phyloP scores from a whole-genome alignment of 2,329 filamentous ascomycete species.

The Pseudocercospora musae region DNA sequence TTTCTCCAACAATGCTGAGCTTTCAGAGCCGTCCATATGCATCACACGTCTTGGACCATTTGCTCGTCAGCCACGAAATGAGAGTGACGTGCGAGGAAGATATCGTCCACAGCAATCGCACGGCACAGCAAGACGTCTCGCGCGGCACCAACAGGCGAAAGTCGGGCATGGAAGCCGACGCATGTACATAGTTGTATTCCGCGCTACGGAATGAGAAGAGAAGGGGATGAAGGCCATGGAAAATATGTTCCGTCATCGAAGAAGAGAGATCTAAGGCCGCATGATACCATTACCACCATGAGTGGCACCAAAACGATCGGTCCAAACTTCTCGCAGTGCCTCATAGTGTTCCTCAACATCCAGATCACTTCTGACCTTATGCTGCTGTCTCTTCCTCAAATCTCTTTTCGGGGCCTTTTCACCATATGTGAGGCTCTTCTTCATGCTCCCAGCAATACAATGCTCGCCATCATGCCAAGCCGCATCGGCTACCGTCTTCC shows the following conservation, averaged over 20 bases:
- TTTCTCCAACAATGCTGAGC: not conserved
- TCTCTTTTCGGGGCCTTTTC: not conserved
- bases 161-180: not conserved
- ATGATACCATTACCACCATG: constrained; percentile 19
- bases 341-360: constrained; percentile 21
- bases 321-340: constrained; percentile 25
- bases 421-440: constrained; percentile 3
- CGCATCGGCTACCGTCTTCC: constrained; percentile 42
- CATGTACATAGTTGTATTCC: not conserved
- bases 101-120: not conserved
- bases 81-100: not conserved
- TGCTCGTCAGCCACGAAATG: not conserved
- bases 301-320: constrained; percentile 19
- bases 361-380: constrained; percentile 22
- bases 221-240: not conserved
- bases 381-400: constrained; percentile 14
- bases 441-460: constrained; percentile 33
- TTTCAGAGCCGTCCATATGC: not conserved
- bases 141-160: not conserved
- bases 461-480: constrained; percentile 31
- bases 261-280: not conserved
- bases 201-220: not conserved
- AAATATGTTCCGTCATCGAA: no score
- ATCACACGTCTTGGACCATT: not conserved
- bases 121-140: not conserved